Evolutionary conservation across 495 filamentous ascomycete species (phyloP).

Genomic region (Aeminium ludgeri): DNA sequence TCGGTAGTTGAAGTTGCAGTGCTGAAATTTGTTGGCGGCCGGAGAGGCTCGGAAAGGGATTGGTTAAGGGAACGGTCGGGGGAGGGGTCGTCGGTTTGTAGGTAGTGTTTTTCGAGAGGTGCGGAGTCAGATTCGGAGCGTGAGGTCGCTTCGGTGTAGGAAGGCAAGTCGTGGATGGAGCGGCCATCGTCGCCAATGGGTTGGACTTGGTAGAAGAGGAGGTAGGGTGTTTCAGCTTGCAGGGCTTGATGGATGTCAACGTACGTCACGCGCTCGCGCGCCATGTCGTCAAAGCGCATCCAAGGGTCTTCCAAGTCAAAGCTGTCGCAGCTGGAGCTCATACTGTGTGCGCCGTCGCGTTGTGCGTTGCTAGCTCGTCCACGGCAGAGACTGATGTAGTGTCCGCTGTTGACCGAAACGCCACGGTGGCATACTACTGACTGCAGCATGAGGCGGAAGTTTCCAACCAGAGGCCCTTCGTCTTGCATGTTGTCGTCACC

Average conservation of each 20-base stretch:
- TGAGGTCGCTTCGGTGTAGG: slow-evolving; percentile 30
- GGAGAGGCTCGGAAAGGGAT: slow-evolving; percentile 1
- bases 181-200: slow-evolving; percentile 53
- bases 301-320: slow-evolving; percentile 46
- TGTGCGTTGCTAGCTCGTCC: slow-evolving; percentile 26
- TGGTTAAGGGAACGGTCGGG: slow-evolving; percentile 1
- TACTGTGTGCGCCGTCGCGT: slow-evolving; percentile 29
- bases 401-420: slow-evolving; percentile 72
- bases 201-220: slow-evolving; percentile 87
- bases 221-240: slow-evolving; percentile 75
- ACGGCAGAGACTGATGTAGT: slow-evolving; percentile 74
- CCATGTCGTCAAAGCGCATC: slow-evolving; percentile 83
- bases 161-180: slow-evolving; percentile 29
- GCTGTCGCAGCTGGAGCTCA: slow-evolving; percentile 4
- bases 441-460: slow-evolving; percentile 80
- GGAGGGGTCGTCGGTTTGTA: not conserved
- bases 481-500: slow-evolving; percentile 53
- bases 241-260: slow-evolving; percentile 65
- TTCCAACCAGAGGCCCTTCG: slow-evolving; percentile 49
- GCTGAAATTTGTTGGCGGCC: too few species aligned
- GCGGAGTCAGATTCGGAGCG: slow-evolving; percentile 8
- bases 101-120: slow-evolving; percentile 4
- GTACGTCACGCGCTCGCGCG: slow-evolving; percentile 46
- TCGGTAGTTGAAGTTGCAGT: not conserved
- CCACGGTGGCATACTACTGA: slow-evolving; percentile 85